A percentile compares a stretch with the other conserved stretches of the same genome.
These are phyloP conservation scores for Zanthoxylum bungeanum DNA, from an alignment of 345 rosid genomes.

Conservation along the genomic window DNA sequence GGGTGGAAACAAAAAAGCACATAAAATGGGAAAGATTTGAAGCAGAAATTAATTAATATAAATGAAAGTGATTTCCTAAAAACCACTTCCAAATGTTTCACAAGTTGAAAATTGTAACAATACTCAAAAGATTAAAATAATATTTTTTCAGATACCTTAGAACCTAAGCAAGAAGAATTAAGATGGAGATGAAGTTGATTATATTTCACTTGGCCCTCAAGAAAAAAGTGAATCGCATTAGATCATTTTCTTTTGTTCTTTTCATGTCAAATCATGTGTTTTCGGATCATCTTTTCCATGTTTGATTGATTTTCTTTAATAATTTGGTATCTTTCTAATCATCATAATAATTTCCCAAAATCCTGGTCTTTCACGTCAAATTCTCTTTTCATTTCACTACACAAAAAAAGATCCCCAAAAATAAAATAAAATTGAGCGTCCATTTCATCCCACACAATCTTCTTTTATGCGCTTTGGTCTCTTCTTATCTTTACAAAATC, in stretches of 20 bases:
- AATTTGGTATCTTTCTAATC: background rate
- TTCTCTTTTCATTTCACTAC: background rate
- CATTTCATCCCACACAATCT: background rate
- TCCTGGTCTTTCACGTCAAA: constrained; percentile 27
- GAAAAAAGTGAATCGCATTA: background rate
- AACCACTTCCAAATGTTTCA: background rate
- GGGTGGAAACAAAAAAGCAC: no score
- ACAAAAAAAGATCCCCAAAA: background rate
- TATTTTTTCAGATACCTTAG: background rate
- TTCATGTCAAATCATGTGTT: background rate
- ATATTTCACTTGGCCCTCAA: background rate
- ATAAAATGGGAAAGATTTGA: no score
- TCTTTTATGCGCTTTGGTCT: constrained; percentile 26
- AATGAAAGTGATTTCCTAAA: background rate
- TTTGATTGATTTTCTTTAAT: background rate
- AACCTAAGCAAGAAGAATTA: background rate
- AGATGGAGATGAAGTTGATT: background rate
- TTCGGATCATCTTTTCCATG: background rate
- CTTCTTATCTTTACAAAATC: constrained; percentile 10
- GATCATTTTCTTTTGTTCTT: background rate
- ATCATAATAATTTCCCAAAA: constrained; percentile 25
- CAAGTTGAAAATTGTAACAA: background rate
- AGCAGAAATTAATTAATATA: no score
- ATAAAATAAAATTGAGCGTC: background rate
- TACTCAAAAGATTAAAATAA: background rate